Percentiles rank a stretch among this genome's conserved stretches.
Evolutionary conservation across 2,329 filamentous ascomycete genomes (phyloP).

Genomic region (Coniochaeta prunicola): DNA sequence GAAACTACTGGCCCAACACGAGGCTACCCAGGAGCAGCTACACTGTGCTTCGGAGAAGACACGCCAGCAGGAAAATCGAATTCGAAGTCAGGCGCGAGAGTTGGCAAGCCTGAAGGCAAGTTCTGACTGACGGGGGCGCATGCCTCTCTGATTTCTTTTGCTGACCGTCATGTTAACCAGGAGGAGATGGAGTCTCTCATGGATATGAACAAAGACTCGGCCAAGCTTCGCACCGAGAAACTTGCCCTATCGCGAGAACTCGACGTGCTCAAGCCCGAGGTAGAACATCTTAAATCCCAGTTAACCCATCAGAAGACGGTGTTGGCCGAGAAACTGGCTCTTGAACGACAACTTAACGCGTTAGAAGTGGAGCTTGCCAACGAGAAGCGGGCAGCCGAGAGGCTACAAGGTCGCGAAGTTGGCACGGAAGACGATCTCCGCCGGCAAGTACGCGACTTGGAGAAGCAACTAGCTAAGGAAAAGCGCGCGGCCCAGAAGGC

Average conservation of each 20-base stretch:
- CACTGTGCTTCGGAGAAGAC: constrained; percentile 32
- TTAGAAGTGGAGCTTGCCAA: constrained; percentile 77
- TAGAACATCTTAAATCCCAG: constrained; percentile 49
- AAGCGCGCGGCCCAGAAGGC: constrained; percentile 16
- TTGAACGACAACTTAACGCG: constrained; percentile 71
- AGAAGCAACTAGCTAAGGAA: constrained; percentile 33
- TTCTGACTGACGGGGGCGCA: background rate
- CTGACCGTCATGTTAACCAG: constrained; percentile 31
- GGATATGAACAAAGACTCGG: constrained; percentile 59
- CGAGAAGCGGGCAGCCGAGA: constrained; percentile 63
- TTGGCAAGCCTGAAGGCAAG: constrained; percentile 36
- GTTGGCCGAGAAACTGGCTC: constrained; percentile 69
- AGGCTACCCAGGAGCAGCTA: constrained; percentile 34
- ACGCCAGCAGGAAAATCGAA: constrained; percentile 36
- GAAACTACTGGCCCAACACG: constrained; percentile 29
- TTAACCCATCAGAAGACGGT: constrained; percentile 56
- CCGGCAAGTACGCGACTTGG: constrained; percentile 21
- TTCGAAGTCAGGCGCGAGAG: constrained; percentile 41
- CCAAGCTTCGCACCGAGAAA: constrained; percentile 58
- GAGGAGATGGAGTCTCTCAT: constrained; percentile 65
- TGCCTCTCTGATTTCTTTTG: background rate
- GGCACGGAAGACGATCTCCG: constrained; percentile 19
- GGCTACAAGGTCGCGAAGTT: constrained; percentile 23
- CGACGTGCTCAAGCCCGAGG: constrained; percentile 43
- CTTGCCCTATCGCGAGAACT: constrained; percentile 45